Conservation (phyloP, 2,329 filamentous ascomycete species). For the Curvularia eragrostidis region DNA sequence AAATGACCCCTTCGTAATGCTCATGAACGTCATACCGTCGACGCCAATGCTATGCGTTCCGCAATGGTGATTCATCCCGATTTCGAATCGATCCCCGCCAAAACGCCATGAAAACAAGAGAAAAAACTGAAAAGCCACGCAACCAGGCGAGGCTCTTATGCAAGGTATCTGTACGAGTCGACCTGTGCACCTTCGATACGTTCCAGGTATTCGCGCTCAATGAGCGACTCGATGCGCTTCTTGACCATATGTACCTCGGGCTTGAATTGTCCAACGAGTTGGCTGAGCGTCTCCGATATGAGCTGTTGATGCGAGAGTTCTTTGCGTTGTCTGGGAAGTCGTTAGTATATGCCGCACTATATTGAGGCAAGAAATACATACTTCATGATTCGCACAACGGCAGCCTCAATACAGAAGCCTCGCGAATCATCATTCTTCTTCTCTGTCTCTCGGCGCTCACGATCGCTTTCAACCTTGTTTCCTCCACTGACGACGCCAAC, state of each 20-base stretch:
- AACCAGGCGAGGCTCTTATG: constrained; percentile 53
- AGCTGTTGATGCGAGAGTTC: constrained; percentile 72
- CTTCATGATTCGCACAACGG: constrained; percentile 86
- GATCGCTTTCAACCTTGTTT: constrained; percentile 81
- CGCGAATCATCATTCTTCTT: constrained; percentile 76
- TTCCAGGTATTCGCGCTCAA: constrained; percentile 79
- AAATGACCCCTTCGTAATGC: background rate
- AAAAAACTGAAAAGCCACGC: background rate
- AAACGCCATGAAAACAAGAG: background rate
- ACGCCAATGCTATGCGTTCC: constrained; percentile 25
- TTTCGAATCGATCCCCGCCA: constrained; percentile 7
- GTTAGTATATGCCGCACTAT: constrained; percentile 22
- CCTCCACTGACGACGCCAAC: constrained; percentile 80
- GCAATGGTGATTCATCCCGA: constrained; percentile 9
- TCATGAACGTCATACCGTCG: background rate
- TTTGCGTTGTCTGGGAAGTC: constrained; percentile 69
- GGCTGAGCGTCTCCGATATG: constrained; percentile 73
- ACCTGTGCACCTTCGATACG: constrained; percentile 69
- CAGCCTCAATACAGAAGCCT: constrained; percentile 75
- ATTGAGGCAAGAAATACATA: constrained; percentile 55
- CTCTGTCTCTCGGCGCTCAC: constrained; percentile 72
- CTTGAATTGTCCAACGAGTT: constrained; percentile 72
- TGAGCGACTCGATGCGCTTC: constrained; percentile 78
- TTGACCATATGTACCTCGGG: constrained; percentile 81
- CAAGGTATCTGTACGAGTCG: constrained; percentile 74